These are phyloP conservation scores for Mediolabrus comicus DNA, from an alignment of 108 stramenopile species.

Conservation along the genomic window DNA sequence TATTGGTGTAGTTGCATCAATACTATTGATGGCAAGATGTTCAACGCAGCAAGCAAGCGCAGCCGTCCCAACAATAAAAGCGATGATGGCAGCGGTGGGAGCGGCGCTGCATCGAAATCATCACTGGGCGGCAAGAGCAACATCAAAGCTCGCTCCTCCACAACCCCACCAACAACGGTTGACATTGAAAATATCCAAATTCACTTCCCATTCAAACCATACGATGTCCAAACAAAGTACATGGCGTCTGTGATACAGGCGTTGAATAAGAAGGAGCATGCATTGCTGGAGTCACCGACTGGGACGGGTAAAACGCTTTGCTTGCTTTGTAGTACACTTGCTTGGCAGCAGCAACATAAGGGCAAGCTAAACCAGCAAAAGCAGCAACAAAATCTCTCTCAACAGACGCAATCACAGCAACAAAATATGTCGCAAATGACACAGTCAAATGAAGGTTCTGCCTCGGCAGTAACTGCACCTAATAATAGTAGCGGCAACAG, in stretches of 20 bases:
- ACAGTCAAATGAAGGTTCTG: conserved; percentile 1
- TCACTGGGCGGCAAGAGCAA: conserved; percentile 11
- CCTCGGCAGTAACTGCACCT: background rate
- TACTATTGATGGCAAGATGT: too few relatives aligned
- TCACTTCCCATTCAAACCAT: conserved; percentile 96
- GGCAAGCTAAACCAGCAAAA: conserved; percentile 1
- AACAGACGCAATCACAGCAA: conserved; percentile 3
- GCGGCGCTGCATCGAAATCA: background rate
- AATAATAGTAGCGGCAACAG: conserved; percentile 8
- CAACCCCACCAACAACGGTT: conserved; percentile 57
- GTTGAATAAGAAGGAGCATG: conserved; percentile 66
- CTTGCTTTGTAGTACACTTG: conserved; percentile 78
- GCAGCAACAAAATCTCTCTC: background rate
- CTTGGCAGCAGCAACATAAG: conserved; percentile 76
- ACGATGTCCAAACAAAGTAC: conserved; percentile 91
- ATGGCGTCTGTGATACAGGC: conserved; percentile 92
- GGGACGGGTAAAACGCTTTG: conserved; percentile 93
- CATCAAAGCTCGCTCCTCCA: conserved; percentile 5
- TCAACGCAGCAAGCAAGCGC: background rate
- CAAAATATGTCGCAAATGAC: background rate
- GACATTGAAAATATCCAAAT: conserved; percentile 75
- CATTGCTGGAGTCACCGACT: conserved; percentile 89
- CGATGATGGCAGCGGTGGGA: background rate
- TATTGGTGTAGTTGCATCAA: too few relatives aligned
- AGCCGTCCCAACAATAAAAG: background rate